These are phyloP conservation scores for Skeletonema menzelii DNA, from an alignment of 108 stramenopile genomes.

Conservation along the genomic window DNA sequence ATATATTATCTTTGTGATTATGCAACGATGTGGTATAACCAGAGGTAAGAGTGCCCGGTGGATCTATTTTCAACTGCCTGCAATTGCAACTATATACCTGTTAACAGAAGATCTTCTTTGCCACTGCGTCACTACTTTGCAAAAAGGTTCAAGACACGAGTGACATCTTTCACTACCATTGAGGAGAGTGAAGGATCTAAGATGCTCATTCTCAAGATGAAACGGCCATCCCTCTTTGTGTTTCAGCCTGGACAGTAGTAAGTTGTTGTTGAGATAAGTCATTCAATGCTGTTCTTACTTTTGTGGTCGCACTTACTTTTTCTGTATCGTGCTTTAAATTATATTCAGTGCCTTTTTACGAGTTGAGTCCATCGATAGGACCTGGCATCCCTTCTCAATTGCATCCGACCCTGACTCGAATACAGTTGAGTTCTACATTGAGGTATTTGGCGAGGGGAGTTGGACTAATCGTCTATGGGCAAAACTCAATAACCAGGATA, in stretches of 20 bases:
- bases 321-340: too few species aligned
- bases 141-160: constrained; percentile 15
- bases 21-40: constrained; percentile 41
- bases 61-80: neutral
- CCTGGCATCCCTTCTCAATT: constrained; percentile 42
- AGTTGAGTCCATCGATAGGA: neutral
- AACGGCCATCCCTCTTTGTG: constrained; percentile 33
- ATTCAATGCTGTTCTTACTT: neutral
- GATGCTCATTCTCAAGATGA: constrained; percentile 39
- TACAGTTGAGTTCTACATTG: constrained; percentile 48
- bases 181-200: constrained; percentile 15
- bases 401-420: constrained; percentile 25
- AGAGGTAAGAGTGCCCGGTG: constrained; percentile 1
- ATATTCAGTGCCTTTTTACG: neutral
- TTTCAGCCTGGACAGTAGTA: constrained; percentile 50
- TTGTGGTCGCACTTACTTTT: neutral
- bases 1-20: constrained; percentile 48
- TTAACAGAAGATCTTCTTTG: neutral
- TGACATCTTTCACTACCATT: constrained; percentile 16
- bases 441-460: constrained; percentile 21
- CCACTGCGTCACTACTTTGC: neutral
- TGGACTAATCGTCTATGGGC: constrained; percentile 24
- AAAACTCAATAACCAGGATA: neutral
- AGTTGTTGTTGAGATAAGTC: neutral
- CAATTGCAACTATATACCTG: neutral